Evolutionary conservation across 768 basidiomycete genomes (phyloP).

Genomic region (Floccularia luteovirens): DNA sequence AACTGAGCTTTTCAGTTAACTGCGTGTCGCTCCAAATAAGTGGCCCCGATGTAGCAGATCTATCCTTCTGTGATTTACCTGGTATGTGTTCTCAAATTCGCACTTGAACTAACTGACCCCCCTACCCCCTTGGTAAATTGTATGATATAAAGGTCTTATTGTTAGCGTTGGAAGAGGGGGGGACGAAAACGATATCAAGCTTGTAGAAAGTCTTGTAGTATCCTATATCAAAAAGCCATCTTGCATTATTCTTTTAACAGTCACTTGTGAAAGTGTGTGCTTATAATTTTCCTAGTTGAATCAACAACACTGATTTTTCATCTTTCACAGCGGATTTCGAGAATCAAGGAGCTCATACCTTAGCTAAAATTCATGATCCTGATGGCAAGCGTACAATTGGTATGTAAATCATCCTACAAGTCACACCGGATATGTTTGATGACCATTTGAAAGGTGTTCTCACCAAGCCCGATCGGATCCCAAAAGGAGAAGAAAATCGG

Average conservation of each 20-base stretch:
- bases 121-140: too few species aligned
- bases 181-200: slow-evolving; percentile 40
- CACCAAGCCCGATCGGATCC: slow-evolving; percentile 61
- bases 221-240: slow-evolving; percentile 46
- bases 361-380: slow-evolving; percentile 47
- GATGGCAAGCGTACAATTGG: slow-evolving; percentile 56
- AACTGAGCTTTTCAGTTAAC: slow-evolving; percentile 37
- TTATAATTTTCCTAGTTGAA: slow-evolving; percentile 40
- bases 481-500: slow-evolving; percentile 33
- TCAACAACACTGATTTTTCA: slow-evolving; percentile 15
- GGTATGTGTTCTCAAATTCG: slow-evolving; percentile 16
- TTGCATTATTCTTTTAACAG: slow-evolving; percentile 44
- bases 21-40: slow-evolving; percentile 44
- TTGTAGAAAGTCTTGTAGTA: slow-evolving; percentile 42
- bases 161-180: slow-evolving; percentile 38
- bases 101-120: neutral
- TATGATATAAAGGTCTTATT: slow-evolving; percentile 37
- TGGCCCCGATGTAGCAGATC: slow-evolving; percentile 44
- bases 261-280: slow-evolving; percentile 48
- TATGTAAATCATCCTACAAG: slow-evolving; percentile 15
- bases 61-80: slow-evolving; percentile 51
- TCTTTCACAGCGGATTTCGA: slow-evolving; percentile 49
- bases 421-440: neutral
- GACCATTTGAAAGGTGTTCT: slow-evolving; percentile 11
- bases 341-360: slow-evolving; percentile 55